phyloP scores from a whole-genome alignment of 208 protist genomes.

The Crithidia brevicula region DNA sequence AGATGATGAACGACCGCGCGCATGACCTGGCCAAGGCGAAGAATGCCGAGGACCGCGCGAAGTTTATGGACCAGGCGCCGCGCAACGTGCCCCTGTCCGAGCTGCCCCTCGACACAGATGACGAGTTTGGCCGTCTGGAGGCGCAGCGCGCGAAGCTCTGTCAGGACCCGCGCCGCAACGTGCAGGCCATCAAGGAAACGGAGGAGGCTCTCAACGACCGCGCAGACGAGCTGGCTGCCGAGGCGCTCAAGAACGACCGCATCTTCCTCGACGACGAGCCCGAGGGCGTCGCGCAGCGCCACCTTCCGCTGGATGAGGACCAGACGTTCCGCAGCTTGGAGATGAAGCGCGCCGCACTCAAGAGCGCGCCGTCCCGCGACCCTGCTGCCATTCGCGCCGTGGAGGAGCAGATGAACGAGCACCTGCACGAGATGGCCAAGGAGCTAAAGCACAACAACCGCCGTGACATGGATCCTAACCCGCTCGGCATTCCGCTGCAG shows the following conservation, averaged over 20 bases:
- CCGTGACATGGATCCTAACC: constrained; percentile 57
- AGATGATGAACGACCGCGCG: constrained; percentile 76
- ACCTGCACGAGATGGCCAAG: constrained; percentile 48
- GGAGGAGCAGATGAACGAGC: constrained; percentile 79
- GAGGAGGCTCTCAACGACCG: constrained; percentile 70
- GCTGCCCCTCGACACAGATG: constrained; percentile 79
- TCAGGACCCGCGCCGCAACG: constrained; percentile 57
- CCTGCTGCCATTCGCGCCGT: constrained; percentile 45
- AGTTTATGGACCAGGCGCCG: constrained; percentile 47
- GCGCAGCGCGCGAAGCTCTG: constrained; percentile 62
- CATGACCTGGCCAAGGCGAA: constrained; percentile 64
- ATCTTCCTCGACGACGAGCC: constrained; percentile 78
- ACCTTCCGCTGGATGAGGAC: constrained; percentile 72
- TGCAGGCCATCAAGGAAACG: constrained; percentile 45
- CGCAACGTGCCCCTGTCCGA: constrained; percentile 60
- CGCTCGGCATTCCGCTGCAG: constrained; percentile 59
- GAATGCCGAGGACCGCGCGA: constrained; percentile 61
- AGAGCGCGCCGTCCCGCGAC: constrained; percentile 48
- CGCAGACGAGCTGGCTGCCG: constrained; percentile 57
- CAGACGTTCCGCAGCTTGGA: constrained; percentile 64
- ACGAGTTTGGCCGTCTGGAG: constrained; percentile 65
- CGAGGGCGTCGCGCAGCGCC: constrained; percentile 63
- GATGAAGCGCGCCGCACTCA: constrained; percentile 65
- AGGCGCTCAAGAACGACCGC: constrained; percentile 76
- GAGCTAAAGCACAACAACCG: constrained; percentile 62